Evolutionary conservation across 2,329 filamentous ascomycete species (phyloP).

Genomic region (Colletotrichum tabaci): DNA sequence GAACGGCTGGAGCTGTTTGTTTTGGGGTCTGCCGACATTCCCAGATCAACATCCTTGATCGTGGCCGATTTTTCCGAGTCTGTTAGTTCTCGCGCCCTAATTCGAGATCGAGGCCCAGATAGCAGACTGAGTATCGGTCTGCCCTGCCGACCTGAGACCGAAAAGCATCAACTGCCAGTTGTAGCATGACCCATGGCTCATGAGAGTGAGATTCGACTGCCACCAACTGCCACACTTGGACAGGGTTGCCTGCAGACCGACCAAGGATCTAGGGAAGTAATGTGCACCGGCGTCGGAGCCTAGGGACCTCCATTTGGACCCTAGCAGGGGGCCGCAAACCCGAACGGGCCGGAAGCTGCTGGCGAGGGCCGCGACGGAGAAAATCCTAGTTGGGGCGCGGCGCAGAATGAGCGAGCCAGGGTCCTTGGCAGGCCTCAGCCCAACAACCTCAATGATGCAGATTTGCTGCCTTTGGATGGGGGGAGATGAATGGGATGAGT

Average conservation of each 20-base stretch:
- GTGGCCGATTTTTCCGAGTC: background rate
- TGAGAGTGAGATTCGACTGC: slow-evolving; percentile 8
- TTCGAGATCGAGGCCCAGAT: background rate
- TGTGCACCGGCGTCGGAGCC: slow-evolving; percentile 21
- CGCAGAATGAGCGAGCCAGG: slow-evolving; percentile 4
- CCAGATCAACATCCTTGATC: slow-evolving; percentile 11
- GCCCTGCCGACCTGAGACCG: too few species aligned
- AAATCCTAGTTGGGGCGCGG: slow-evolving; percentile 17
- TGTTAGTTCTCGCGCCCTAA: background rate
- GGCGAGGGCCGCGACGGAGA: slow-evolving; percentile 27
- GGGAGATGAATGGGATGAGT: background rate
- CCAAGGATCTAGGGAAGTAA: slow-evolving; percentile 21
- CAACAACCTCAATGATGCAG: slow-evolving; percentile 27
- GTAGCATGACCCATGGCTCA: too few species aligned
- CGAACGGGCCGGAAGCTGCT: slow-evolving; percentile 35
- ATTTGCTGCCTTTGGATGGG: slow-evolving; percentile 1
- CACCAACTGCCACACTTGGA: background rate
- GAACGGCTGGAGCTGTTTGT: background rate
- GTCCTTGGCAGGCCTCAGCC: slow-evolving; percentile 7
- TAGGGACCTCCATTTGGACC: slow-evolving; percentile 18
- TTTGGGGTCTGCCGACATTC: slow-evolving; percentile 1
- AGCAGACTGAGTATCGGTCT: background rate
- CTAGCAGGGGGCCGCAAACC: slow-evolving; percentile 25
- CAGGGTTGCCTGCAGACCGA: slow-evolving; percentile 11
- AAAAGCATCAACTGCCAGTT: background rate